phyloP scores from a whole-genome alignment of 2,329 filamentous ascomycete genomes.

The Colletotrichum simmondsii region DNA sequence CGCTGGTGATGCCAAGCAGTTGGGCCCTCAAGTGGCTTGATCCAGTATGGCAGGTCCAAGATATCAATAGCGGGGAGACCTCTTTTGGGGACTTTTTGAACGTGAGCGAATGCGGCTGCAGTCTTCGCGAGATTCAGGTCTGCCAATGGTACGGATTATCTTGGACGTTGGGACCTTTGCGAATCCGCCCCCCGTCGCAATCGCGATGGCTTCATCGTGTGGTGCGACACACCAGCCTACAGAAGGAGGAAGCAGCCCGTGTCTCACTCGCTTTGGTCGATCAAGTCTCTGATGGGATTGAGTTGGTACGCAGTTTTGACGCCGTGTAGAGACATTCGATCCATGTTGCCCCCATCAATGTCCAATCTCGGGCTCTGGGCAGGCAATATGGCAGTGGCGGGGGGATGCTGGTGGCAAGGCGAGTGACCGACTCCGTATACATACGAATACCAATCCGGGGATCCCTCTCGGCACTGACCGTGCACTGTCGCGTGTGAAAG shows the following conservation, averaged over 20 bases:
- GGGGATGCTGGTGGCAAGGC: constrained; percentile 20
- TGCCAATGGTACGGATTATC: background rate
- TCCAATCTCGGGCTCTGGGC: background rate
- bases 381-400: constrained; percentile 2
- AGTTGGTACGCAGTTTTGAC: background rate
- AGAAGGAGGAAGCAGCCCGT: background rate
- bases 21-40: constrained; percentile 1
- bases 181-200: background rate
- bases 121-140: background rate
- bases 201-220: constrained; percentile 23
- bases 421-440: background rate
- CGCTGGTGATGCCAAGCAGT: background rate
- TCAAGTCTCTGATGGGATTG: background rate
- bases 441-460: background rate
- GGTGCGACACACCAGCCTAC: constrained; percentile 16
- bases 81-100: constrained; percentile 8
- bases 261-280: background rate
- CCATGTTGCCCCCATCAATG: background rate
- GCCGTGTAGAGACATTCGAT: background rate
- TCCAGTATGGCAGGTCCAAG: constrained; percentile 8
- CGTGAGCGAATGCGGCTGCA: background rate
- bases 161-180: background rate
- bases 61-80: background rate
- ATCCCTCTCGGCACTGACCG: constrained; percentile 7
- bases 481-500: background rate